Percentiles rank a stretch among this genome's conserved stretches.
Evolutionary conservation across 176 grass and related monocot genomes (phyloP).

Genomic region (Triticum urartu): DNA sequence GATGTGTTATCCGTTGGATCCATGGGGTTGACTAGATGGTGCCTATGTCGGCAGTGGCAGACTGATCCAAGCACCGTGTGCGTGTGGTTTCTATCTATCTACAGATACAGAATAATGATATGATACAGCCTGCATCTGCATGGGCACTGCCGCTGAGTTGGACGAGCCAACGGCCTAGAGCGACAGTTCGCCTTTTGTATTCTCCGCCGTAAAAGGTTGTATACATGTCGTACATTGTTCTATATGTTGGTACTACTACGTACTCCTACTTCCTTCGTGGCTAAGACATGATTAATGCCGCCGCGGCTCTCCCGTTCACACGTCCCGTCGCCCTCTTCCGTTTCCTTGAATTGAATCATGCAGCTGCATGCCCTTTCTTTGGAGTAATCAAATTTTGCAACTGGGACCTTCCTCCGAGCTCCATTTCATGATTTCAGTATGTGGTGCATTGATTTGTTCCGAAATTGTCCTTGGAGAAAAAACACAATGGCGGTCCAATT

Average conservation of each 20-base stretch:
- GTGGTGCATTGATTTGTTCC: too few relatives aligned
- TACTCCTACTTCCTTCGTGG: constrained; percentile 9
- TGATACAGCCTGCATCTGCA: too few relatives aligned
- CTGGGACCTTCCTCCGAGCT: too few relatives aligned
- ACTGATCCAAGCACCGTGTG: neutral
- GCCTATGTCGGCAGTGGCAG: neutral
- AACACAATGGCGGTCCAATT: too few relatives aligned
- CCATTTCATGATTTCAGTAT: too few relatives aligned
- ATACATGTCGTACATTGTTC: neutral
- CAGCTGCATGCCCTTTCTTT: neutral
- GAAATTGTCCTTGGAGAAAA: too few relatives aligned
- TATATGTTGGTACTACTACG: neutral
- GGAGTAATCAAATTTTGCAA: neutral
- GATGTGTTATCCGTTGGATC: neutral
- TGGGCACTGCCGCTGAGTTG: neutral
- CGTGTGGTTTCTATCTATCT: neutral
- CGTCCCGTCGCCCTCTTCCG: neutral
- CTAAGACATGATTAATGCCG: neutral
- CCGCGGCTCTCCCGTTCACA: neutral
- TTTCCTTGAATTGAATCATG: neutral
- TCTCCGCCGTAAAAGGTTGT: neutral
- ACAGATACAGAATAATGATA: too few relatives aligned
- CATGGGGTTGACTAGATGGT: neutral
- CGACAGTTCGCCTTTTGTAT: neutral
- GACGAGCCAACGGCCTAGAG: neutral